Base-by-base conservation (phyloP, 257 asterid species). In the Parsonsia alboflavescens region DNA sequence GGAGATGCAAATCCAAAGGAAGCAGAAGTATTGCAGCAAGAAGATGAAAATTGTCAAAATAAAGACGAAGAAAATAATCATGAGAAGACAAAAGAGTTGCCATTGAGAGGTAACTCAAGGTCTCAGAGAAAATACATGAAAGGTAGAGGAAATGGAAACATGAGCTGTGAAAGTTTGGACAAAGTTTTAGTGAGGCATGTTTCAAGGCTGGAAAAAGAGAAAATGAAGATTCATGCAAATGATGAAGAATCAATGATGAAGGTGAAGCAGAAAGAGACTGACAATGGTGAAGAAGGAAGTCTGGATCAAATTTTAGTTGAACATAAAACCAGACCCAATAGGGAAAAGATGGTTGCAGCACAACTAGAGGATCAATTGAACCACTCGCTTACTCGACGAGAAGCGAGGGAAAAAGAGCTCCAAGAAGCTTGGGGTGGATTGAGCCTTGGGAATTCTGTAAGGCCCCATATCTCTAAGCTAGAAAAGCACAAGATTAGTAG, bases 401-500 rank as follows among this genome's bases (percentile, higher is more conserved):
- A 85, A 71, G 95, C 91, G 41, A 85, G 93, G 79, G 96, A 93
- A 73, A 85, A 65, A 75, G 97, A 93, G 85, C 44, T 89, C 75
- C 89, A 87, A 79, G 93, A 84, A 68, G 89, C 93, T 22, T 93
- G 98, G 96, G 98, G 97, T 75, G 97, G 96, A 28, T 79, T 93
- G 86, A 89, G 96, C 83, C 81, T 91, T 5, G 98, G 96, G 59
- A 89, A 91, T 77, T 93, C 98, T 4, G 77, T 93, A 72, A 88
- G 86, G 54, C 96, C 96, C 22, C 97, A 86, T 52, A 74, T 91
- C 49, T 91, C 98, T 30, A 89, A 89, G 73, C 97, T 94, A 73
- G 85, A 94, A 82, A 71, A 85, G 30, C 96, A 94, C 71, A 92
- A 94, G 97, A 97, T 80, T 85, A 81, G 85, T 85, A 81, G 85